Base-by-base conservation (phyloP, 1,284 basidiomycete species). In the Anthracocystis setariae region DNA sequence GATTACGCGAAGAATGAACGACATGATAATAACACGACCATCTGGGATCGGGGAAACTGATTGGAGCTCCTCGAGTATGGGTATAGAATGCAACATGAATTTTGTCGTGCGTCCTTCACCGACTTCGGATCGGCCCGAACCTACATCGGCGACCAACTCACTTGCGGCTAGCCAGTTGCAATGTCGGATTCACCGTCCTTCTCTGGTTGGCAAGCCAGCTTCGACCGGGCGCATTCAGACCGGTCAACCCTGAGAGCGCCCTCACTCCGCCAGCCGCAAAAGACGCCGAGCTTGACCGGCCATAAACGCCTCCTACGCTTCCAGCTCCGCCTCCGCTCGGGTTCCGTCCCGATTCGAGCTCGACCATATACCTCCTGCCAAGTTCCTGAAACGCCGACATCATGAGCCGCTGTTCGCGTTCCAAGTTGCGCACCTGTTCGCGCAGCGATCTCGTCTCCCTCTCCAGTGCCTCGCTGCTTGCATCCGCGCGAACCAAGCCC, bases 331-430 rank as follows among this genome's bases (percentile, higher is more conserved):
- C 44, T 20, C 68, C 68, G n/a, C 70, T 68, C 21, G 64, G 60
- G 18, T 64, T 67, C 40, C 64, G 51, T 27, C 69, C 65, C 24
- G 65, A 65, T 35, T 73, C 71, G 8, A 73, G 52, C 46, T 73
- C 71, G 13, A 68, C 53, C 66, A 69, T 65, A 38, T 73, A 73
- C 12, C 71, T 49, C 38, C 65, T 47, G 2, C 71, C 71, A 23
- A 73, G 43, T n/a, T 66, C 66, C 46, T 73, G 71, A 38, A 45
- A 76, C 5, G 73, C 61, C 7, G 68, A 63, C 56, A 65, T 63
- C 66, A 76, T 75, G 29, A 77, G 67, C 18, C 66, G 32, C 51
- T 77, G 74, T 33, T 77, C 73, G 23, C 61, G 54, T 25, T 55
- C 20, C 51, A 62, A 18, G 18, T 65, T 68, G 29, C 58, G 52